Evolutionary conservation across 2,329 filamentous ascomycete genomes (phyloP).

Genomic region (Fusarium irregulare): DNA sequence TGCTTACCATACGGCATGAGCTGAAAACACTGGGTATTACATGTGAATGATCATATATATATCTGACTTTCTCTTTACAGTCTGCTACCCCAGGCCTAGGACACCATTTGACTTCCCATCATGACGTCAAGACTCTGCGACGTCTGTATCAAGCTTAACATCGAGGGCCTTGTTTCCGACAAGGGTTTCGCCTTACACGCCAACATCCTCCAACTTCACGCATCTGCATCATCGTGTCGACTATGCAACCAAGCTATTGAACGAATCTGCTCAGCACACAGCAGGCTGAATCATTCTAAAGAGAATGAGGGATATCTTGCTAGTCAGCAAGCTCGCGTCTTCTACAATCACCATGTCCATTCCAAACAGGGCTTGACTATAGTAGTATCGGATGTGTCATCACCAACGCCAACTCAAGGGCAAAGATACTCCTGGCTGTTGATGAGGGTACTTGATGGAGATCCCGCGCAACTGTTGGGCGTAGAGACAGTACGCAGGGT

Average conservation of each 20-base stretch:
- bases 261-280: background rate
- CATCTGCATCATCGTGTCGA: background rate
- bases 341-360: background rate
- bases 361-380: background rate
- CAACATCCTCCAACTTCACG: background rate
- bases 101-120: too few relatives aligned
- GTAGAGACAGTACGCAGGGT: accelerated
- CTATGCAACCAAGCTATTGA: background rate
- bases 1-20: background rate
- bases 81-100: too few relatives aligned
- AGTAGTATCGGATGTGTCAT: background rate
- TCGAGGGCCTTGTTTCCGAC: background rate
- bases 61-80: too few relatives aligned
- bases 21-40: background rate
- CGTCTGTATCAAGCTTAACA: background rate
- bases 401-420: background rate
- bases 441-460: background rate
- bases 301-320: background rate
- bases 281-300: accelerated
- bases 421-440: background rate
- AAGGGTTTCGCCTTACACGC: background rate
- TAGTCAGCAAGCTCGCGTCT: background rate
- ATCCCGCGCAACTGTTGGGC: background rate
- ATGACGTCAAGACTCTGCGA: background rate
- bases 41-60: background rate